Evolutionary conservation across 108 stramenopile species (phyloP), one percentile per base, ranked within the genome.

Genomic region (Conticribra weissflogii): DNA sequence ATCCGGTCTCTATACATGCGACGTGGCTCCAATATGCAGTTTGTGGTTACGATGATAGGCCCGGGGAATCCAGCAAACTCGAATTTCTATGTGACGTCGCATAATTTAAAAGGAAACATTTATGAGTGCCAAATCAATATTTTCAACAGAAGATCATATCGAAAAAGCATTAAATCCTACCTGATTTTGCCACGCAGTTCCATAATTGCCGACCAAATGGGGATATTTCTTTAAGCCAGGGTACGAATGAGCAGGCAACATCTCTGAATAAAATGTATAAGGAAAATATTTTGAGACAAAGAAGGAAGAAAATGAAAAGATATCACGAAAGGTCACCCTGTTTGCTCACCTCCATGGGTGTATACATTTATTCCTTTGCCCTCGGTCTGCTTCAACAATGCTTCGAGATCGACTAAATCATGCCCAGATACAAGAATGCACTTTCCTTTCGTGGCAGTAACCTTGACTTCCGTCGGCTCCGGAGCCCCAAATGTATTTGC

Each of bases 281-380:
- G n/a, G n/a, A n/a, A n/a, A n/a, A n/a, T n/a, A n/a, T n/a, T n/a
- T n/a, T n/a, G n/a, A n/a, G n/a, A n/a, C n/a, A n/a, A n/a, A n/a
- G n/a, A n/a, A n/a, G n/a, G n/a, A n/a, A n/a, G n/a, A n/a, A n/a
- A n/a, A n/a, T n/a, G n/a, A n/a, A n/a, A n/a, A n/a, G n/a, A n/a
- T n/a, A n/a, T n/a, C n/a, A n/a, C n/a, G n/a, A n/a, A n/a, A n/a
- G n/a, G n/a, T n/a, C n/a, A n/a, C n/a, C n/a, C n/a, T n/a, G n/a
- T n/a, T n/a, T n/a, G n/a, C n/a, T n/a, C n/a, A n/a, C n/a, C n/a
- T 25, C 93, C 93, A 54, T 94, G 93, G 4, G 92, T 94, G 63
- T 90, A 94, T 9, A 94, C 90, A 32, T 94, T 89, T 46, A 94
- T 73, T 45, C 93, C 93, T 18, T 76, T 91, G 46, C 90, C 90